Base-by-base conservation (phyloP, 768 basidiomycete genomes). In the Panaeolus cyanescens region DNA sequence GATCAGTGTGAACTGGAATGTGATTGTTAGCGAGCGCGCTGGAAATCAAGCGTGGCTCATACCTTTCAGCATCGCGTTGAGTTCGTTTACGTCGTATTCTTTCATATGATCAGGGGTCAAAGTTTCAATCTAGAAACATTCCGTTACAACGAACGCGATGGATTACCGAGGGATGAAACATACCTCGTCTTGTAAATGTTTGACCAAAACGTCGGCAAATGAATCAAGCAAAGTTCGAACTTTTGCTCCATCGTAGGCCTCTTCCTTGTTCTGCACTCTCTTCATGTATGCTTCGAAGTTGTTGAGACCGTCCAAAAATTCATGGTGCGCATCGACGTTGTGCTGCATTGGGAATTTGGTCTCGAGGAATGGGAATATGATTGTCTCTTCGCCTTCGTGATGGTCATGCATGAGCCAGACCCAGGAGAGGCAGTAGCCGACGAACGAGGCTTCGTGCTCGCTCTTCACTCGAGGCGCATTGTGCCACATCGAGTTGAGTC, bases 191-290 rank as follows among this genome's bases (percentile, higher is more conserved):
- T 40, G 42, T 8, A 63, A 36, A 53, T 59, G 53, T 32, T 50
- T 20, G 0, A 57, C 59, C 17, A 60, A 42, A 15, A 56, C 33
- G 4, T 20, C 55, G 28, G 57, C 62, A 53, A 63, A 63, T n/a
- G 34, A 5, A 10, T 63, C 55, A 22, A 63, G 22, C 7, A 60
- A 55, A 3, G 28, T 59, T n/a, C 59, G 59, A 56, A 53, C 45
- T 33, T 63, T 60, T 22, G 36, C 39, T 33, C 62, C 62, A 36
- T 60, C 62, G 20, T 63, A 63, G n/a, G 17, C 32, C 42, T 63
- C 59, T 54, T 45, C 53, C 2, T 33, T 56, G 9, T 31, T 45
- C 13, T 33, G 30, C 19, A 60, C 55, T 4, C 28, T 22, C 32
- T 32, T 57, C 32, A 60, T 10, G 20, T 63, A 63, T 6, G 34